These are phyloP conservation scores for Biscogniauxia mediterranea DNA, from an alignment of 2,329 filamentous ascomycete species.

Conservation along the genomic window DNA sequence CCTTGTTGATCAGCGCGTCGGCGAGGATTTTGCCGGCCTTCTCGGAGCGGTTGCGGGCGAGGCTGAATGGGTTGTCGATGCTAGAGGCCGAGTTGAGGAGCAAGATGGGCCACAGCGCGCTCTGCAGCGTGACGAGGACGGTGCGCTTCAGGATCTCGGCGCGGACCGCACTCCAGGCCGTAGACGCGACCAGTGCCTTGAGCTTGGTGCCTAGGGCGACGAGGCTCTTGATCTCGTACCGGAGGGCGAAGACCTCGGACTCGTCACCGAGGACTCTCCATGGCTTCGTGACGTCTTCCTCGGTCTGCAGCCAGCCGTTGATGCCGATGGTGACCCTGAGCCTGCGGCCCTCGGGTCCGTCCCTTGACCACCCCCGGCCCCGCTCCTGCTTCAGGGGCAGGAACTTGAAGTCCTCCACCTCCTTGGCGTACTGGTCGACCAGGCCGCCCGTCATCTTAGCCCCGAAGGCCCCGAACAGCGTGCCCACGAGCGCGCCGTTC, in stretches of 20 bases:
- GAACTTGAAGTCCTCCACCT: constrained; percentile 81
- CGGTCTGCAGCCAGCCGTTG: constrained; percentile 78
- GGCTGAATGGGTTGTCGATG: constrained; percentile 79
- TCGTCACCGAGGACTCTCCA: constrained; percentile 73
- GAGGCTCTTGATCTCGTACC: constrained; percentile 78
- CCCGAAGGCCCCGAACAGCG: constrained; percentile 86
- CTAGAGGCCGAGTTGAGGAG: constrained; percentile 65
- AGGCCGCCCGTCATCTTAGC: constrained; percentile 77
- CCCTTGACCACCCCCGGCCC: constrained; percentile 33
- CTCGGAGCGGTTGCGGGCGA: constrained; percentile 73
- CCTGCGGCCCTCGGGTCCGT: constrained; percentile 40
- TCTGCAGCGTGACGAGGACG: constrained; percentile 64
- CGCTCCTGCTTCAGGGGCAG: constrained; percentile 62
- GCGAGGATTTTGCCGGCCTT: constrained; percentile 75
- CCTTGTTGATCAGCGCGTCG: constrained; percentile 64
- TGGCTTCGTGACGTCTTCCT: constrained; percentile 73
- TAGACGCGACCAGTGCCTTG: constrained; percentile 66
- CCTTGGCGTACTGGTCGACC: constrained; percentile 83
- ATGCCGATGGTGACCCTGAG: constrained; percentile 82
- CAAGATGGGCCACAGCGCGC: constrained; percentile 68
- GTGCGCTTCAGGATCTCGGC: constrained; percentile 72
- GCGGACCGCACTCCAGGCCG: constrained; percentile 73
- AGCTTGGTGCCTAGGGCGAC: constrained; percentile 74
- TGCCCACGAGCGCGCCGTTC: constrained; percentile 80
- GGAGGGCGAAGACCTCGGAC: constrained; percentile 78